Evolutionary conservation across 345 rosid species (phyloP), one percentile per base, ranked within the genome.

Genomic region (Firmiana major): DNA sequence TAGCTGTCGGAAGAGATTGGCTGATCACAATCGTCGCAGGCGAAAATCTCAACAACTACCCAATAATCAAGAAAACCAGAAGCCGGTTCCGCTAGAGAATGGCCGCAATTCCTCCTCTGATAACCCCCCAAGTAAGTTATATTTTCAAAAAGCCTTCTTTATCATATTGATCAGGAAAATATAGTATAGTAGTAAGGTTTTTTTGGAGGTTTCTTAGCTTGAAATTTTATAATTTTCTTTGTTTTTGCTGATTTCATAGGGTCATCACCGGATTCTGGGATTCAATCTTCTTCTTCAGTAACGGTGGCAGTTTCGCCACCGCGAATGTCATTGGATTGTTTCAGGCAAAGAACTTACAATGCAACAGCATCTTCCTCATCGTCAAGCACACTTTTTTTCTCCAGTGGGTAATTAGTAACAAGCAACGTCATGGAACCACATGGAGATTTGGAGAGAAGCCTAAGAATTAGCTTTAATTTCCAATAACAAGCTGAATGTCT

Each of bases 21-120:
- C 99, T 0, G 99, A 93, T 89, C 99, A 96, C 83, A 96, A 96
- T 71, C 94, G 99, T 7, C 91, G 99, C 40, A 82, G 99, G 77
- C 82, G 98, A 78, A 96, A 96, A 77, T 92, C 97, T 58, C 89
- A 86, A 67, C 89, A 86, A 76, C 89, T 85, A 74, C 89, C 71
- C 0, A 78, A 60, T 75, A 60, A 42, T 28, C 88, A 78, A 55
- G 94, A 91, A 17, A 78, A 72, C 48, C 84, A 55, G 70, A 91
- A 86, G 79, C 72, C 87, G 1, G 77, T 73, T 2, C 83, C 65
- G 45, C 79, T 65, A 0, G 86, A 85, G 53, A 82, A 49, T 62
- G 77, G 74, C 62, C 75, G 76, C 54, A 79, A 77, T 63, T 63
- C 85, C 5, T 49, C 88, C n/a, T 80, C 90, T 57, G 90, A 89